Conservation (phyloP, 2,329 filamentous ascomycete species). For the Phialemoniopsis sp. region DNA sequence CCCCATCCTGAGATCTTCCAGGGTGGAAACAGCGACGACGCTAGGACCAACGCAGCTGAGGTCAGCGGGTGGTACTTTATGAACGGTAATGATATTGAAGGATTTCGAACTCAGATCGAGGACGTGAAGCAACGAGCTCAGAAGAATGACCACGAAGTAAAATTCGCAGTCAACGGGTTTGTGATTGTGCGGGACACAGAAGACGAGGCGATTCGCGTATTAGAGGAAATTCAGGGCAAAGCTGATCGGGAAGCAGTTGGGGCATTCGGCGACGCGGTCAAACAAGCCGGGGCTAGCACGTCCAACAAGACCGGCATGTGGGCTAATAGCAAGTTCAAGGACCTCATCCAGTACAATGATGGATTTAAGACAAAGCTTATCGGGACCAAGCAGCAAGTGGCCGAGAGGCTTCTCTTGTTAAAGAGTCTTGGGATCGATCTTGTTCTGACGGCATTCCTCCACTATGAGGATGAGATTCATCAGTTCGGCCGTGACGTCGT, state of each 20-base stretch:
- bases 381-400: constrained; percentile 46
- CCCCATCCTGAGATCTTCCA: constrained; percentile 49
- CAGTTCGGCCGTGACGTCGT: constrained; percentile 40
- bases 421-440: constrained; percentile 39
- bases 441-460: constrained; percentile 41
- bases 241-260: constrained; percentile 44
- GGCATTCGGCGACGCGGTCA: constrained; percentile 42
- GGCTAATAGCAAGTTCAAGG: constrained; percentile 45
- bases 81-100: constrained; percentile 51
- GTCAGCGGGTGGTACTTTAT: constrained; percentile 50
- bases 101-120: constrained; percentile 43
- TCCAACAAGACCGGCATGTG: constrained; percentile 47
- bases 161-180: constrained; percentile 46
- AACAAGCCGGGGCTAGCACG: constrained; percentile 43
- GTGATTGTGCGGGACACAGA: constrained; percentile 45
- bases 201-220: constrained; percentile 41
- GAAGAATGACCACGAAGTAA: constrained; percentile 33
- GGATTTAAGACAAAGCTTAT: constrained; percentile 52
- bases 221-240: constrained; percentile 49
- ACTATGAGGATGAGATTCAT: constrained; percentile 49
- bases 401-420: constrained; percentile 41
- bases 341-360: constrained; percentile 51
- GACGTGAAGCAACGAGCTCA: constrained; percentile 42
- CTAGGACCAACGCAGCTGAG: constrained; percentile 40
- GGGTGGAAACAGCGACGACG: constrained; percentile 46